phyloP scores from a whole-genome alignment of 2,329 filamentous ascomycete genomes.

The Colletotrichum viniferum region DNA sequence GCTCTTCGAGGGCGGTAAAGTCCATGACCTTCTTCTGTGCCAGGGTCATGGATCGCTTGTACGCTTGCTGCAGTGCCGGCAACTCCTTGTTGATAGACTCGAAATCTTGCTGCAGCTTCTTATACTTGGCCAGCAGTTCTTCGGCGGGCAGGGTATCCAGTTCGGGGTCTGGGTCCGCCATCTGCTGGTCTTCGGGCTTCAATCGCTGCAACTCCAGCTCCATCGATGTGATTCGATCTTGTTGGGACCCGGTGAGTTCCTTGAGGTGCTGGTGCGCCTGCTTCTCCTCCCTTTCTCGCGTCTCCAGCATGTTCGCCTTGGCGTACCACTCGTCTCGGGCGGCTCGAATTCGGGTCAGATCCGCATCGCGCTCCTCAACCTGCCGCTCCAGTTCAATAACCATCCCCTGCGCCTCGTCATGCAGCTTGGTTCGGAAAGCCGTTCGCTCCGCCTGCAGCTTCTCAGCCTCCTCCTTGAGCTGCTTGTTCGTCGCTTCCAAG shows the following conservation, averaged over 20 bases:
- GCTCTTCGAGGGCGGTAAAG: constrained; percentile 76
- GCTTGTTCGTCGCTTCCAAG: constrained; percentile 85
- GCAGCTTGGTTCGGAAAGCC: constrained; percentile 78
- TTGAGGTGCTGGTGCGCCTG: constrained; percentile 74
- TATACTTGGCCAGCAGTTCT: constrained; percentile 75
- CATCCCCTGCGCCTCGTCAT: constrained; percentile 76
- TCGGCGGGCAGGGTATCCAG: constrained; percentile 68
- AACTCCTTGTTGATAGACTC: constrained; percentile 85
- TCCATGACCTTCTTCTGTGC: constrained; percentile 89
- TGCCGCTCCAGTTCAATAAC: constrained; percentile 83
- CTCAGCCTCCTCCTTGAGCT: constrained; percentile 82
- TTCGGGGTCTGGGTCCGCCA: constrained; percentile 48
- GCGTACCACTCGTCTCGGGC: constrained; percentile 84
- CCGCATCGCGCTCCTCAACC: constrained; percentile 79
- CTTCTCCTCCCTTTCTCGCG: constrained; percentile 77
- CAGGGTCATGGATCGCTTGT: constrained; percentile 84
- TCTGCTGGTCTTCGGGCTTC: constrained; percentile 52
- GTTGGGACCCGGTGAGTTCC: constrained; percentile 79
- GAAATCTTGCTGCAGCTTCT: constrained; percentile 79
- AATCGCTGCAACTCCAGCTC: constrained; percentile 84
- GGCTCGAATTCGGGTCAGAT: constrained; percentile 84
- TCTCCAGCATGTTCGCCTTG: constrained; percentile 80
- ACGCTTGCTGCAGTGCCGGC: constrained; percentile 87
- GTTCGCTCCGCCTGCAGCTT: constrained; percentile 86
- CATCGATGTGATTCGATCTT: constrained; percentile 79